Base-by-base conservation (phyloP, 768 basidiomycete species). In the Crepidotus variabilis region DNA sequence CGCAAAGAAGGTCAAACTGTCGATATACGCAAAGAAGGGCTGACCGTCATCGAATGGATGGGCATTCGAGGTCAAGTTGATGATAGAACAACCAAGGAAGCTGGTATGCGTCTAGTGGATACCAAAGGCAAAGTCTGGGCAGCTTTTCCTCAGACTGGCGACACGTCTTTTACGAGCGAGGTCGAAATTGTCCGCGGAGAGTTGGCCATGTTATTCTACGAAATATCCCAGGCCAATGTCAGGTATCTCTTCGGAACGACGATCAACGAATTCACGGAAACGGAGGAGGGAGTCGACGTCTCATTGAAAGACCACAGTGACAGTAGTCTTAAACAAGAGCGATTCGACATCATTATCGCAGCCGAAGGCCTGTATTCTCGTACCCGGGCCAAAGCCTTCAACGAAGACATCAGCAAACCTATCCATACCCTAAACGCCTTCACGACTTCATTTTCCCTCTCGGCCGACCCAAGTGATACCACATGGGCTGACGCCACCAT, bases 361-460 rank as follows among this genome's bases (percentile, higher is more conserved):
- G 51, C 51, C 35, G 36, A 52, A 43, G 51, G 51, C 18, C 51
- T 52, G n/a, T 52, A 52, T 14, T 52, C 51, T 43, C 51, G 51
- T 8, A 52, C 32, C 51, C 51, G 51, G 13, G 35, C 51, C 2
- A 52, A n/a, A 3, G 51, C 51, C 36, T 43, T 52, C 36, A 23
- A 43, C 7, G 51, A 52, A 43, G 51, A 52, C 21, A 52, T 52
- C 36, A 52, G 36, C 35, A 43, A 52, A 14, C 51, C 51, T 14
- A 43, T 52, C 9, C 51, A 24, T 36, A 22, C 36, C 13, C 23
- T 52, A 24, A 24, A 52, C 16, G 23, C 45, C 36, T 52, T 52
- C 21, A 39, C 51, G 16, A 23, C 51, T 18, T 7, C 51, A 2
- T 52, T 52, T 43, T 52, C 51, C 10, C 35, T 52, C 14, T 34